phyloP scores from a whole-genome alignment of 306 rosid genomes.

The Trifolium fragiferum region DNA sequence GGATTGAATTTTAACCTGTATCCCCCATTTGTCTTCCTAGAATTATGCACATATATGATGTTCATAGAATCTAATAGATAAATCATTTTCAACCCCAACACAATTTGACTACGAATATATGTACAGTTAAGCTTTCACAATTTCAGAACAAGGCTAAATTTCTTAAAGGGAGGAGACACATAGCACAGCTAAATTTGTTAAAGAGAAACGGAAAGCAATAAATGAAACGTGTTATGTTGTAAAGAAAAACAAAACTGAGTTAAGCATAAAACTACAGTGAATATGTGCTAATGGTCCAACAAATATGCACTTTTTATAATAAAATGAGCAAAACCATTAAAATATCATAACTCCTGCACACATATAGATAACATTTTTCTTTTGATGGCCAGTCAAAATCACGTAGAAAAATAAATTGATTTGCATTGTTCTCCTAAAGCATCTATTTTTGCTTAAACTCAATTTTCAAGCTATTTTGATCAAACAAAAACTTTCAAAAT shows the following conservation, averaged over 20 bases:
- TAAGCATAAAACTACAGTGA: neutral
- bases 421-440: neutral
- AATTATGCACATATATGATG: constrained; percentile 25
- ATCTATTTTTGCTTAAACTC: neutral
- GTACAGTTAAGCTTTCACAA: constrained; percentile 11
- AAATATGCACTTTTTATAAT: neutral
- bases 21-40: neutral
- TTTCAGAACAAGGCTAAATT: neutral
- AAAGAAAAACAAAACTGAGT: constrained; percentile 3
- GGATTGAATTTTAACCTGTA: constrained; percentile 3
- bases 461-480: constrained; percentile 9
- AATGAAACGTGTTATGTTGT: neutral
- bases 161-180: neutral
- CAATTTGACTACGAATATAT: neutral
- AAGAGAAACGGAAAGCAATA: neutral
- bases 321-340: constrained; percentile 8
- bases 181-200: neutral
- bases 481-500: constrained; percentile 7
- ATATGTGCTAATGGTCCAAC: constrained; percentile 11
- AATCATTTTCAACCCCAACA: constrained; percentile 10
- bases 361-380: neutral
- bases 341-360: neutral
- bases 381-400: constrained; percentile 15
- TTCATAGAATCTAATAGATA: constrained; percentile 6
- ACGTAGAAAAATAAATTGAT: neutral